Percentiles rank a stretch among this genome's conserved stretches.
Evolutionary conservation across 805 yeast genomes (phyloP).

Genomic region (Ogataea degrootiae): DNA sequence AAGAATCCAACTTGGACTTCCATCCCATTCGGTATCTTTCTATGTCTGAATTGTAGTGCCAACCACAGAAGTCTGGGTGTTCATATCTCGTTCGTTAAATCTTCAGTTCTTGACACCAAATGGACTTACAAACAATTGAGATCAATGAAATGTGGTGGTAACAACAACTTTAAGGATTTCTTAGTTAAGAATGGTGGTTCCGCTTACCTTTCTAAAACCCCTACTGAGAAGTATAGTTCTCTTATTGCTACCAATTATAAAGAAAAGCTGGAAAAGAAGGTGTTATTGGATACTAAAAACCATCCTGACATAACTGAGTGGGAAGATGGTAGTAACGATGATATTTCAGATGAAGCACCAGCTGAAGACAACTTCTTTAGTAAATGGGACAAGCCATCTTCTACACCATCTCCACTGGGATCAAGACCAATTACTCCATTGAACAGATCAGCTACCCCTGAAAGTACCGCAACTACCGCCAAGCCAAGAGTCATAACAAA

Average conservation of each 20-base stretch:
- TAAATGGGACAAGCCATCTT: conserved; percentile 82
- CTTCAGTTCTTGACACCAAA: conserved; percentile 77
- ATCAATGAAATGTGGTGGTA: conserved; percentile 92
- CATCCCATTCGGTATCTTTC: conserved; percentile 87
- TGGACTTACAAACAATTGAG: conserved; percentile 92
- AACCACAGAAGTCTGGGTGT: conserved; percentile 95
- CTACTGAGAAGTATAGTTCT: conserved; percentile 75
- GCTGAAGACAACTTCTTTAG: conserved; percentile 84
- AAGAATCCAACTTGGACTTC: conserved; percentile 99
- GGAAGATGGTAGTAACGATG: conserved; percentile 38
- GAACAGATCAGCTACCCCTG: conserved; percentile 17
- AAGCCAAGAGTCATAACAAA: conserved; percentile 32
- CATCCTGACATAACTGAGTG: conserved; percentile 74
- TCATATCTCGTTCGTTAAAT: conserved; percentile 91
- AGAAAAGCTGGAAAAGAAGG: conserved; percentile 69
- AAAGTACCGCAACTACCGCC: conserved; percentile 21
- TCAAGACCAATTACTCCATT: conserved; percentile 42
- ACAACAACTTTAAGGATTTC: conserved; percentile 77
- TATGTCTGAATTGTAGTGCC: conserved; percentile 93
- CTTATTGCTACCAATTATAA: conserved; percentile 76
- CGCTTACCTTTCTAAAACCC: conserved; percentile 59
- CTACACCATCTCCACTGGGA: conserved; percentile 43
- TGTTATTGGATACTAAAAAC: conserved; percentile 57
- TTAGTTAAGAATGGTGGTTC: conserved; percentile 84
- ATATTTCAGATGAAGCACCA: conserved; percentile 54